Conservation (phyloP, 1,284 basidiomycete species). For the Trichosporon sp. region DNA sequence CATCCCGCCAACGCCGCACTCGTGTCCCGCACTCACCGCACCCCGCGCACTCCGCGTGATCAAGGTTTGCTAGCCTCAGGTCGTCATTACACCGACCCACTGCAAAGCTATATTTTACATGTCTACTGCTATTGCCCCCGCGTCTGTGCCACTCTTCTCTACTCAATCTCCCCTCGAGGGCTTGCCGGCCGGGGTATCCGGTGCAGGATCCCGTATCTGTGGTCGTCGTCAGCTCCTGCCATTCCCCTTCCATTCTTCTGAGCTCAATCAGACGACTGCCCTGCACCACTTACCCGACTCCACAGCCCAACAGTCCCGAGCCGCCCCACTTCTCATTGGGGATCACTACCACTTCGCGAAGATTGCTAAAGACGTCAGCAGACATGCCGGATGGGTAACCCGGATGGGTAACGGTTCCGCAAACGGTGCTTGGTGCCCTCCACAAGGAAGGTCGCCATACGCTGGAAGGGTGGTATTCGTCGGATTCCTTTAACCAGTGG, state of each 20-base stretch:
- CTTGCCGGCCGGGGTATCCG: conserved; percentile 69
- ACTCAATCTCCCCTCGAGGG: conserved; percentile 27
- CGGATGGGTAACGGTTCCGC: background rate
- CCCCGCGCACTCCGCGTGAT: background rate
- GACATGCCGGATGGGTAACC: background rate
- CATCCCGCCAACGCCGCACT: background rate
- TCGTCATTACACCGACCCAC: background rate
- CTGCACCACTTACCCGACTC: conserved; percentile 70
- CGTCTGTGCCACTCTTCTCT: background rate
- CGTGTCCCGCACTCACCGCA: background rate
- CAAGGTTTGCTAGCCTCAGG: conserved; percentile 7
- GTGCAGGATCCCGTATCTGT: conserved; percentile 73
- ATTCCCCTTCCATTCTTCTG: background rate
- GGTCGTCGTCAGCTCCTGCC: background rate
- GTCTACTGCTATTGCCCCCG: background rate
- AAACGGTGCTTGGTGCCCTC: background rate
- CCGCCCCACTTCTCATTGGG: conserved; percentile 96
- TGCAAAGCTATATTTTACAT: background rate
- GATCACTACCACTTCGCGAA: conserved; percentile 86
- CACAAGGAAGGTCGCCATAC: background rate
- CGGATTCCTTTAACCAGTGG: background rate
- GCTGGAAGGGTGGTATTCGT: background rate
- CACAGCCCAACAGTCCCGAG: conserved; percentile 87
- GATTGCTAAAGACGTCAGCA: conserved; percentile 63
- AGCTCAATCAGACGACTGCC: background rate